Conservation (phyloP, 495 filamentous ascomycete genomes). For the Lasiosphaeria hispida region DNA sequence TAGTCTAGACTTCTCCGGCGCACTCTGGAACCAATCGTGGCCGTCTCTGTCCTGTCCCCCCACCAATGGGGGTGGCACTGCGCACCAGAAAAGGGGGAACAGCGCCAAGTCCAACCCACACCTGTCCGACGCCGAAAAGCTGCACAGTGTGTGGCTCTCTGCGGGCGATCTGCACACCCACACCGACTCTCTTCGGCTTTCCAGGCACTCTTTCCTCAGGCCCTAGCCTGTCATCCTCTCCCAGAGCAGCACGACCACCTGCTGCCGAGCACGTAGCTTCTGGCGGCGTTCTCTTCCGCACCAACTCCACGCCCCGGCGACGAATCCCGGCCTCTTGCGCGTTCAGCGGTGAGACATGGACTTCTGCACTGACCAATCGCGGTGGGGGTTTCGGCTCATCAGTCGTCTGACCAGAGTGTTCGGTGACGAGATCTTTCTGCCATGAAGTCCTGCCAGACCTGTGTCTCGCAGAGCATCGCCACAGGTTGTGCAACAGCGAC, state of each 20-base stretch:
- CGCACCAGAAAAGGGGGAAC: slow-evolving; percentile 18
- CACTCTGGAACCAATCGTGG: slow-evolving; percentile 17
- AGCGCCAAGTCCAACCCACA: slow-evolving; percentile 4
- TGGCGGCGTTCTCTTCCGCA: no score
- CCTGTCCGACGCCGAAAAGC: slow-evolving; percentile 5
- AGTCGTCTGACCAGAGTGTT: not conserved
- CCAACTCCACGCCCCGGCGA: no score
- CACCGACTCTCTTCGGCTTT: not conserved
- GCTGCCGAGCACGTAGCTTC: no score
- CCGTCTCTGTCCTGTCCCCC: not conserved
- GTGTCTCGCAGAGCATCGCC: slow-evolving; percentile 17
- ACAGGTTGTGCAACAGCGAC: slow-evolving; percentile 22
- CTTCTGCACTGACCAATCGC: not conserved
- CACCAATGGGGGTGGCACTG: slow-evolving; percentile 16
- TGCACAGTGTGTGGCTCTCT: not conserved
- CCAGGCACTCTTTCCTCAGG: no score
- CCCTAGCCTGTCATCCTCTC: no score
- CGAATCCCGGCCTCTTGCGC: not conserved
- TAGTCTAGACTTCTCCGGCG: slow-evolving; percentile 11
- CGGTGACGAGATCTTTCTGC: no score
- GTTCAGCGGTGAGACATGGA: slow-evolving; percentile 1
- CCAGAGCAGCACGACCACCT: no score
- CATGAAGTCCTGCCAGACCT: not conserved
- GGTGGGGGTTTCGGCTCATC: not conserved
- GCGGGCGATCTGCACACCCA: not conserved